Base-by-base conservation (phyloP, 1,284 basidiomycete genomes). In the Puccinia triticina region DNA sequence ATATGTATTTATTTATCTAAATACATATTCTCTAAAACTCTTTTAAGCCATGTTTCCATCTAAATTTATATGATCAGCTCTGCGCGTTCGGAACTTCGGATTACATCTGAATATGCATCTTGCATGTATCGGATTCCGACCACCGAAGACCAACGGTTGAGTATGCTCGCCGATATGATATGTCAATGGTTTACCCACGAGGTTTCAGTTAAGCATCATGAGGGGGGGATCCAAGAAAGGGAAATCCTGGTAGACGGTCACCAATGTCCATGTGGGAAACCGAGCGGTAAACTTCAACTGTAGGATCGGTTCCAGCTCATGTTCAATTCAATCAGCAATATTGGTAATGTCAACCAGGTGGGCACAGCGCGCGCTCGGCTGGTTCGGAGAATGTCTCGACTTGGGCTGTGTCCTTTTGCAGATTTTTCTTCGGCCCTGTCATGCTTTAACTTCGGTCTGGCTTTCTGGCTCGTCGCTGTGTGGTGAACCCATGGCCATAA, bases 401-500 rank as follows among this genome's bases (percentile, higher is more conserved):
- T 53, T 21, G 12, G 55, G 55, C 55, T 57, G 55, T 57, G 55
- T 26, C 55, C 4, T 57, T 26, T n/a, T 26, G 55, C 55, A 26
- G 23, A 57, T n/a, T 57, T 57, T n/a, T 12, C 55, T 26, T 26
- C 55, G 55, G 55, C 48, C 18, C 16, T 8, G 5, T 2, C 16
- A 50, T 7, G 8, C 48, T 10, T 14, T 21, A 7, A 50, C 18
- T 50, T 21, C 43, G 43, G 43, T 14, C 43, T 46, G 7, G 43
- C 43, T 46, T 46, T 46, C 43, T 46, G 50, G 50, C 11, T 53
- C 50, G 11, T 53, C 50, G 12, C 26, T 26, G 23, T 26, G 14
- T n/a, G 55, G n/a, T 57, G 55, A 57, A 21, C 40, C 55, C 55
- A 57, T 26, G 55, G 55, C 55, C 21, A 57, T 57, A 57, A 57